phyloP scores from a whole-genome alignment of 768 basidiomycete species.

The Lactarius hatsudake region DNA sequence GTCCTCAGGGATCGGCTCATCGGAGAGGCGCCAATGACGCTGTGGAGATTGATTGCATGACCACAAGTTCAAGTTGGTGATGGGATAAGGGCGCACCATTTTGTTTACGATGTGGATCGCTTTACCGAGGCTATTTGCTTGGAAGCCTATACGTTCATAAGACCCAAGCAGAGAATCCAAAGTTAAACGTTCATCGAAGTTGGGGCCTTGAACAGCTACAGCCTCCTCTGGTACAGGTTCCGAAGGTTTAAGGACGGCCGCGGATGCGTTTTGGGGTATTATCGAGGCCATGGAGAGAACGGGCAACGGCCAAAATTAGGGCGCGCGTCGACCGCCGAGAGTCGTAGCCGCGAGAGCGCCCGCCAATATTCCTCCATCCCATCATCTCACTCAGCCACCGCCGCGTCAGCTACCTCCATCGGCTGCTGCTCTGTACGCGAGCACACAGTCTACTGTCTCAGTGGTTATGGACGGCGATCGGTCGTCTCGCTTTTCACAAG shows the following conservation, averaged over 20 bases:
- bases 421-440: background rate
- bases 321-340: background rate
- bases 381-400: constrained; percentile 2
- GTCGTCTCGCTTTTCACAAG: background rate
- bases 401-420: constrained; percentile 17
- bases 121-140: constrained; percentile 87
- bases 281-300: constrained; percentile 7
- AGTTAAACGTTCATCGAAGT: constrained; percentile 69
- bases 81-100: constrained; percentile 60
- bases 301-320: background rate
- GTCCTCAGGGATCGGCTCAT: constrained; percentile 70
- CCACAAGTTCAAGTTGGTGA: background rate
- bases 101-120: constrained; percentile 89
- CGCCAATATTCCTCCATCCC: constrained; percentile 3
- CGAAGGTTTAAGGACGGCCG: constrained; percentile 75
- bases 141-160: constrained; percentile 94
- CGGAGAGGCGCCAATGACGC: constrained; percentile 87
- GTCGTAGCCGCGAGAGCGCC: constrained; percentile 6
- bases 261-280: constrained; percentile 60
- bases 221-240: constrained; percentile 64
- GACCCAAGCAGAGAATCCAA: constrained; percentile 68
- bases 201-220: constrained; percentile 78
- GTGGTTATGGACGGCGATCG: constrained; percentile 5
- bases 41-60: constrained; percentile 34
- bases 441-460: background rate